A percentile compares a stretch with the other conserved stretches of the same genome.
Evolutionary conservation across 2,329 filamentous ascomycete species (phyloP).

Genomic region (Pseudogymnoascus sp.): DNA sequence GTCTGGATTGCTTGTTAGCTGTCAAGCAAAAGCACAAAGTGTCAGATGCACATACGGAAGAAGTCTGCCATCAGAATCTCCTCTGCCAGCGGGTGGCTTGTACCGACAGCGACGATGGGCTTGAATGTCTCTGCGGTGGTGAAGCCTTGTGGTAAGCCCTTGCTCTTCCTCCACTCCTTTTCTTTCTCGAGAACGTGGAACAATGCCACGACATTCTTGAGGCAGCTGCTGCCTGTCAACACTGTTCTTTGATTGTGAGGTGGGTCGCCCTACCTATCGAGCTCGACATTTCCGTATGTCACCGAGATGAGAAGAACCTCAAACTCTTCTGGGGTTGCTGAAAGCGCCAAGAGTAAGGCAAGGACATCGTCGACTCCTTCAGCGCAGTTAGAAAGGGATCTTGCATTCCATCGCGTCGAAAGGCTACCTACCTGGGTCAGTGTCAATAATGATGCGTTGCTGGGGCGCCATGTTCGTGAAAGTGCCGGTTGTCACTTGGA

Average conservation of each 20-base stretch:
- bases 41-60: constrained; percentile 59
- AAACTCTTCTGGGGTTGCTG: constrained; percentile 73
- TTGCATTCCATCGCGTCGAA: background rate
- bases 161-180: constrained; percentile 68
- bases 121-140: constrained; percentile 64
- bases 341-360: constrained; percentile 79
- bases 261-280: constrained; percentile 57
- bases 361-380: constrained; percentile 83
- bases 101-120: constrained; percentile 79
- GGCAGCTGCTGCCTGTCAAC: constrained; percentile 49
- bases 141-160: constrained; percentile 63
- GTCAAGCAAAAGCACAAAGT: background rate
- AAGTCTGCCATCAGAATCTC: constrained; percentile 74
- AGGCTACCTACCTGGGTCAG: constrained; percentile 63
- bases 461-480: constrained; percentile 51
- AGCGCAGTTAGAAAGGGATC: constrained; percentile 12
- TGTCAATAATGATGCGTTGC: constrained; percentile 87
- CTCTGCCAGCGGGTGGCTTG: constrained; percentile 77
- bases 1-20: constrained; percentile 41
- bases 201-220: constrained; percentile 80
- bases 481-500: background rate
- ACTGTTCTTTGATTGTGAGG: background rate
- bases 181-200: constrained; percentile 92
- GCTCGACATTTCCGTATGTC: constrained; percentile 88
- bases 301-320: constrained; percentile 80